phyloP scores from a whole-genome alignment of 345 rosid species.

The Moricandia arvensis region DNA sequence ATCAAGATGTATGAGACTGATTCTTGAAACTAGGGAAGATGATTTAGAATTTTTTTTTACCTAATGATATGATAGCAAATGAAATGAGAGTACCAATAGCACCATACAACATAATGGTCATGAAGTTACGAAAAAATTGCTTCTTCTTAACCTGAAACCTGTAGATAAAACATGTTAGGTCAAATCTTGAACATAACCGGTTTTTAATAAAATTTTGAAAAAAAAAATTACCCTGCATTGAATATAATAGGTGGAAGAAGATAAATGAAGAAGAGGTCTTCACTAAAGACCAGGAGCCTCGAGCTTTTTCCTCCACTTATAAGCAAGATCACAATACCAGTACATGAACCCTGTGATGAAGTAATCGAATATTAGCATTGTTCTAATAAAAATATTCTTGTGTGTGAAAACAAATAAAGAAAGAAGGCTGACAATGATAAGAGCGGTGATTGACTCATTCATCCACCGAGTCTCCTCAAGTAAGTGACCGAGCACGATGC shows the following conservation, averaged over 20 bases:
- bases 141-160: conserved; percentile 99
- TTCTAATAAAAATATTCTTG: neutral
- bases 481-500: conserved; percentile 86
- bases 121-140: conserved; percentile 94
- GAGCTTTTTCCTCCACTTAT: conserved; percentile 80
- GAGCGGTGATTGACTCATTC: conserved; percentile 95
- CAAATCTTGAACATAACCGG: conserved; percentile 4
- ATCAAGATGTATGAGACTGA: conserved; percentile 3
- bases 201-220: neutral
- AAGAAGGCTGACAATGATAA: conserved; percentile 60
- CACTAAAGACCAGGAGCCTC: conserved; percentile 84
- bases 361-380: no score
- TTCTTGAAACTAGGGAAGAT: neutral
- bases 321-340: conserved; percentile 80
- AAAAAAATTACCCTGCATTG: conserved; percentile 77
- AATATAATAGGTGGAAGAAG: conserved; percentile 98
- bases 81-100: conserved; percentile 95
- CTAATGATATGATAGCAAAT: conserved; percentile 68
- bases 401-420: neutral
- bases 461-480: conserved; percentile 83
- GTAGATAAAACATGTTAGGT: conserved; percentile 5
- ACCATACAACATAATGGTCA: conserved; percentile 92
- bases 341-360: conserved; percentile 93
- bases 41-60: conserved; percentile 38
- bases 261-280: conserved; percentile 94